Evolutionary conservation across 2,329 filamentous ascomycete genomes (phyloP).

Genomic region (Hysterium pulicare): DNA sequence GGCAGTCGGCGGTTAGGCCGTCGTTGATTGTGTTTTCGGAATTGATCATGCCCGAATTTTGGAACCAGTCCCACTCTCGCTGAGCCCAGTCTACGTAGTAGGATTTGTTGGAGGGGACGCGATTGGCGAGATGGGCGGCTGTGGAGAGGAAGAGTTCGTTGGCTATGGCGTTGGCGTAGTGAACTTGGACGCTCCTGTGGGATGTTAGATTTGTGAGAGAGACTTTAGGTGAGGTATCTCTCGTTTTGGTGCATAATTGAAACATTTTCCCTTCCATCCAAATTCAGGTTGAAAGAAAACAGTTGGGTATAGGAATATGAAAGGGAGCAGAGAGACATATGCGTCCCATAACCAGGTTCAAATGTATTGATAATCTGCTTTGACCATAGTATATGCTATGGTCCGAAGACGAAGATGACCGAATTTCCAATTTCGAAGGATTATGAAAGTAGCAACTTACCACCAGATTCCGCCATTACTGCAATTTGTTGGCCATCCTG

Average conservation of each 20-base stretch:
- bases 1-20: conserved; percentile 50
- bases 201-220: not conserved
- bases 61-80: conserved; percentile 52
- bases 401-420: too few species aligned
- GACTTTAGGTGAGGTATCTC: too few species aligned
- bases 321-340: too few species aligned
- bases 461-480: conserved; percentile 50
- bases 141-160: conserved; percentile 57
- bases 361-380: too few species aligned
- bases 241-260: too few species aligned
- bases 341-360: too few species aligned
- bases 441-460: conserved; percentile 29
- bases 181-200: conserved; percentile 26
- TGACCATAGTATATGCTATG: too few species aligned
- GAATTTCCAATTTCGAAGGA: too few species aligned
- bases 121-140: conserved; percentile 55
- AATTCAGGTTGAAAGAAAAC: too few species aligned
- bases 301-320: too few species aligned
- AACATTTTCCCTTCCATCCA: too few species aligned
- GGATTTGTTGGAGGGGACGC: conserved; percentile 35
- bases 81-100: conserved; percentile 47
- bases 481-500: conserved; percentile 38
- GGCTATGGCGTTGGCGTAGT: conserved; percentile 53
- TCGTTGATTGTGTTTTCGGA: conserved; percentile 52
- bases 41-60: conserved; percentile 47